Conservation (phyloP, 2,329 filamentous ascomycete genomes). For the Aspergillus aculeatus region DNA sequence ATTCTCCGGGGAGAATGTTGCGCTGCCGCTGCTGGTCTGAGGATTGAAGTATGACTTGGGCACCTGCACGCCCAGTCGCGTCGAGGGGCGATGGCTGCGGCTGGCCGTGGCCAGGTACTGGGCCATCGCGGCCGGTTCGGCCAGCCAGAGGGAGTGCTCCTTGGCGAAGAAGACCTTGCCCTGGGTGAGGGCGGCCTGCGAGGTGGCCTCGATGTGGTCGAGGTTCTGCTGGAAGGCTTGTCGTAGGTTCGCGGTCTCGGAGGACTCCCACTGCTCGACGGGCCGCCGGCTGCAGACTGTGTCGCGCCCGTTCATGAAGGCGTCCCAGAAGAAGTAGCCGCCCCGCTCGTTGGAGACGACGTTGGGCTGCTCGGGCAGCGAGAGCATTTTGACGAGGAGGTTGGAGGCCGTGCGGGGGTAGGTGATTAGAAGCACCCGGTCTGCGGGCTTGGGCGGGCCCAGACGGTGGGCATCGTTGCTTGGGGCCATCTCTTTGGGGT, state of each 20-base stretch:
- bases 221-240: neutral
- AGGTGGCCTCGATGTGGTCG: neutral
- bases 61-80: neutral
- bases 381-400: conserved; percentile 5
- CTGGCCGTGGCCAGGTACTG: neutral
- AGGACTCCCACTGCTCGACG: neutral
- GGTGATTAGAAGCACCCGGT: neutral
- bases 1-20: conserved; percentile 14
- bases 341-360: neutral
- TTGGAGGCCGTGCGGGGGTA: conserved; percentile 13
- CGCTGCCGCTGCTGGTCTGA: too few species aligned
- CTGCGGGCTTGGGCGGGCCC: neutral
- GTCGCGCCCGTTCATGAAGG: neutral
- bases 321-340: neutral
- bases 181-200: neutral
- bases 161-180: neutral
- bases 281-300: neutral
- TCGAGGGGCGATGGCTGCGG: too few species aligned
- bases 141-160: neutral
- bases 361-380: conserved; percentile 6
- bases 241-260: neutral
- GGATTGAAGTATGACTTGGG: neutral
- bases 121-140: neutral
- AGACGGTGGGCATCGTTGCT: neutral
- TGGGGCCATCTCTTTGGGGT: neutral